Evolutionary conservation across 805 yeast species (phyloP).

Genomic region (Candida taoyuanica): DNA sequence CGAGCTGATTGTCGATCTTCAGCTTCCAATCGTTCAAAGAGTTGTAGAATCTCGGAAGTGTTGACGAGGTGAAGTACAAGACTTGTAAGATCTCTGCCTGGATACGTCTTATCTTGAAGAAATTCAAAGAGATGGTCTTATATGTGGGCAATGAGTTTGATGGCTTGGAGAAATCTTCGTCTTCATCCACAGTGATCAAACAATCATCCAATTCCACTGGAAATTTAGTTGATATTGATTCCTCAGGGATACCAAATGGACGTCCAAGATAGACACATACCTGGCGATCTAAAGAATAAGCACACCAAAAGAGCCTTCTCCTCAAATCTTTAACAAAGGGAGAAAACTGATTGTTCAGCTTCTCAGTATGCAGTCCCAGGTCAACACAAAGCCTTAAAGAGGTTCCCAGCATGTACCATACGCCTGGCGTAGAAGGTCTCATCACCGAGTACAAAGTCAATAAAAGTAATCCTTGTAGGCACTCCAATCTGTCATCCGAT

Average conservation of each 20-base stretch:
- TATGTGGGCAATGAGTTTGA: conserved; percentile 50
- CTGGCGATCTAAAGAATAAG: conserved; percentile 81
- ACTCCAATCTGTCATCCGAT: conserved; percentile 59
- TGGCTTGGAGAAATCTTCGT: conserved; percentile 36
- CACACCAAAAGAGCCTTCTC: conserved; percentile 82
- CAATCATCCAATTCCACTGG: conserved; percentile 78
- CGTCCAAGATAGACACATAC: conserved; percentile 82
- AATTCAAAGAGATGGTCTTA: conserved; percentile 60
- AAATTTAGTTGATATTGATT: conserved; percentile 61
- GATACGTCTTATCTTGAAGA: conserved; percentile 64
- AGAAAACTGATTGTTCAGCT: conserved; percentile 36
- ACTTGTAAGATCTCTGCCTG: conserved; percentile 75
- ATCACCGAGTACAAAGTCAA: conserved; percentile 70
- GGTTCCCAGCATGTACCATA: conserved; percentile 87
- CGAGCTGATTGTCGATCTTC: conserved; percentile 46
- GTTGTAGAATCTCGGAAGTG: conserved; percentile 59
- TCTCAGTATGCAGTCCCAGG: conserved; percentile 76
- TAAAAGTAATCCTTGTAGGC: conserved; percentile 66
- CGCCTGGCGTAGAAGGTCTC: conserved; percentile 88
- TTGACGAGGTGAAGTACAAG: conserved; percentile 61
- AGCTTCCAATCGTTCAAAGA: conserved; percentile 59
- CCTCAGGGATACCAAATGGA: conserved; percentile 87
- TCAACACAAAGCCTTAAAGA: conserved; percentile 79
- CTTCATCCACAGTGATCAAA: conserved; percentile 37
- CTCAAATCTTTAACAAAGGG: conserved; percentile 63